Evolutionary conservation across 2,329 filamentous ascomycete genomes (phyloP).

Genomic region (Cordyceps farinosa): DNA sequence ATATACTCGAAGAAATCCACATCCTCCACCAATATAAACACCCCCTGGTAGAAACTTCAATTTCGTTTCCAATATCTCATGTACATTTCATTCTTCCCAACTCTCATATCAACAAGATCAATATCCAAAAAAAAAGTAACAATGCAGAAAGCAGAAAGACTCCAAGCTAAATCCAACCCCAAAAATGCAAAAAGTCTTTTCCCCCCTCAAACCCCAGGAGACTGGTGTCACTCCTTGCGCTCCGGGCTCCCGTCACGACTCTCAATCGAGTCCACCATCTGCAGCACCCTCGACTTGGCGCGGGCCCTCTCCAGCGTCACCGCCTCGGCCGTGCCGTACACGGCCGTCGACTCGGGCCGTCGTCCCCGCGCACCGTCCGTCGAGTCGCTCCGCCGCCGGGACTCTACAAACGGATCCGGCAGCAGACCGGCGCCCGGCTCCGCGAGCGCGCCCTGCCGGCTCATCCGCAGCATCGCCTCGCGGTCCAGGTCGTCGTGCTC

Average conservation of each 20-base stretch:
- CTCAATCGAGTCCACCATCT: conserved; percentile 57
- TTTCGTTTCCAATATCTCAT: conserved; percentile 1
- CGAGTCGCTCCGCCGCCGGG: conserved; percentile 23
- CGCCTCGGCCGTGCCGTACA: conserved; percentile 45
- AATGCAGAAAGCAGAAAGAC: background rate
- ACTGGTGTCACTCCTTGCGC: conserved; percentile 13
- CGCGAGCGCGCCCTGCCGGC: conserved; percentile 17
- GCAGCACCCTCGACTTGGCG: conserved; percentile 42
- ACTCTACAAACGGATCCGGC: background rate
- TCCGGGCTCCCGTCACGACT: conserved; percentile 39
- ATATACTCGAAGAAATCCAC: conserved; percentile 11
- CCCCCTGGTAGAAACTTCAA: background rate
- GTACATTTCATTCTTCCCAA: background rate
- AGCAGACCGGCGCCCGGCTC: conserved; percentile 15
- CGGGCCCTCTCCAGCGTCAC: conserved; percentile 40
- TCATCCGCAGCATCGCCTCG: conserved; percentile 17
- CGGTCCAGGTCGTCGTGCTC: conserved; percentile 11
- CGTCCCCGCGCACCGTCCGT: conserved; percentile 28
- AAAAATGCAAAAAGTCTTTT: background rate
- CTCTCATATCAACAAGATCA: background rate
- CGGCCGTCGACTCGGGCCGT: conserved; percentile 31
- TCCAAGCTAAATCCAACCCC: conserved; percentile 1
- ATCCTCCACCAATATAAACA: background rate
- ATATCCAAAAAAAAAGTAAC: conserved; percentile 4
- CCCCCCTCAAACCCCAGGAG: background rate